phyloP scores from a whole-genome alignment of 371 early-diverging fungal genomes.

The Syncephalastrum sp. region DNA sequence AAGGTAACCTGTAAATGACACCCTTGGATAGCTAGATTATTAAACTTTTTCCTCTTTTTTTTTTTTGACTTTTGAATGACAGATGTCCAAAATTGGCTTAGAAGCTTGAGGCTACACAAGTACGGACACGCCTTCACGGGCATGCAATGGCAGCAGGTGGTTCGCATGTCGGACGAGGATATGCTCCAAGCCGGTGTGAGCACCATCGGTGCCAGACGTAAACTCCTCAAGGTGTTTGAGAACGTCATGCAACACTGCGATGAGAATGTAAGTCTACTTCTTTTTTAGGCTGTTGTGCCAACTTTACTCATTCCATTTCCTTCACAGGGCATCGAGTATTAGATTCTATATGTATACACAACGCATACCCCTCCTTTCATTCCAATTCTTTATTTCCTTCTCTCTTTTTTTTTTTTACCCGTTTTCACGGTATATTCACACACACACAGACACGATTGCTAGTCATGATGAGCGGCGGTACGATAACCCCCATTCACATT shows the following conservation, averaged over 20 bases:
- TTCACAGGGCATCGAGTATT: too few species aligned
- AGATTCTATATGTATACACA: too few species aligned
- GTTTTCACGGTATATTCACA: too few species aligned
- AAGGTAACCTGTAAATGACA: constrained; percentile 46
- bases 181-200: constrained; percentile 85
- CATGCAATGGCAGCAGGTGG: constrained; percentile 84
- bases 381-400: background rate
- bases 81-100: constrained; percentile 94
- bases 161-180: constrained; percentile 82
- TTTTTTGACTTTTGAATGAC: background rate
- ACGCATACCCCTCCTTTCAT: too few species aligned
- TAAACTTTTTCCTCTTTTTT: background rate
- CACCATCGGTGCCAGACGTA: constrained; percentile 92
- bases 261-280: constrained; percentile 34
- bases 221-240: constrained; percentile 95
- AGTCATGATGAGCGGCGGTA: too few species aligned
- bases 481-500: too few species aligned
- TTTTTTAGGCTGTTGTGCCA: background rate
- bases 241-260: constrained; percentile 62
- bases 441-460: too few species aligned
- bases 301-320: too few species aligned
- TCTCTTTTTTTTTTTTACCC: too few species aligned
- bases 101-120: constrained; percentile 91
- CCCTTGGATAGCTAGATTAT: background rate
- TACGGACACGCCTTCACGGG: constrained; percentile 88